Base-by-base conservation (phyloP, 768 basidiomycete species). In the Mycena olivaceomarginata region DNA sequence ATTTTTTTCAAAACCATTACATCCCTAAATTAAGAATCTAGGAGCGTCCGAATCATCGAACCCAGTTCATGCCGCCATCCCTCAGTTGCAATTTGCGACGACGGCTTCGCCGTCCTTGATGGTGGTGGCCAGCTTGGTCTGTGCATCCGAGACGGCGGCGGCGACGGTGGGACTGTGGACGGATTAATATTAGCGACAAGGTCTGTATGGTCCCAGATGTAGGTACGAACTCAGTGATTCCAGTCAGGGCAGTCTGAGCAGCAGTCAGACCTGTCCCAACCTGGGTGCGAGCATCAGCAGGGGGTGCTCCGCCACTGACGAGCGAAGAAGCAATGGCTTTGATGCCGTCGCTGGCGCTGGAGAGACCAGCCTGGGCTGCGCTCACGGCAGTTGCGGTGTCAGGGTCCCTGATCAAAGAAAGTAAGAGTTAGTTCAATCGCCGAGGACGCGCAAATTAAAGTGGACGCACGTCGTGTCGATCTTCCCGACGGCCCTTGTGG, bases 401-500 rank as follows among this genome's bases (percentile, higher is more conserved):
- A 31, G 79, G 45, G 70, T 81, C 76, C 16, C 79, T 82, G 66
- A 48, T 25, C 31, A 31, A 31, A 31, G 31, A 31, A 31, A 31
- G 31, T 4, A 70, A 40, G 3, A 18, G 12, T 72, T 13, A 53
- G 31, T 62, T 15, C 39, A 31, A 20, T 46, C 25, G 31, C 22
- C 20, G 25, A 11, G 15, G 18, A 5, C 18, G 45, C 37, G 53
- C 10, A 10, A n/a, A 10, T 10, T 10, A 5, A n/a, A 40, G 16
- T 31, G 13, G 16, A 76, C 79, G 48, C 25, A 80, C 79, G 67
- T 70, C 39, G 67, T 72, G 69, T 77, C 60, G 41, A 85, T 76
- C 25, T 76, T 77, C 40, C 77, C 67, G n/a, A 83, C 79, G 16
- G 82, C 82, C n/a, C 53, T 51, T 41, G 72, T 77, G 16, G 83